phyloP scores from a whole-genome alignment of 192 early-diverging fungal species.

The Spinellus fusiger region DNA sequence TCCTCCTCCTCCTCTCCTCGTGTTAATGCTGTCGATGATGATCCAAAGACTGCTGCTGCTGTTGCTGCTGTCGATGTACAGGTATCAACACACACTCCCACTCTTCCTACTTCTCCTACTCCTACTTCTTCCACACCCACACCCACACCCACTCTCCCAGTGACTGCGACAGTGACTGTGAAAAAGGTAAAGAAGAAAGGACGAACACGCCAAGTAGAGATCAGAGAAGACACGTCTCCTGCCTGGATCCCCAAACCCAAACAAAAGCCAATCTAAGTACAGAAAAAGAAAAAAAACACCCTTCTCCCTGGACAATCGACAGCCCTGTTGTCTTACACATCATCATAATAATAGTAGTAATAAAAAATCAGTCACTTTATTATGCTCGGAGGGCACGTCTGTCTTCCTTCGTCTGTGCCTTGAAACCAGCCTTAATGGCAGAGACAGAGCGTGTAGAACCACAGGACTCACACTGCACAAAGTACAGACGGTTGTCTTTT shows the following conservation, averaged over 20 bases:
- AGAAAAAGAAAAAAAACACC: background rate
- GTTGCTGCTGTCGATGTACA: background rate
- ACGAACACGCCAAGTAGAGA: background rate
- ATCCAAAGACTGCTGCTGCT: background rate
- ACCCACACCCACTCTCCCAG: background rate
- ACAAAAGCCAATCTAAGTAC: background rate
- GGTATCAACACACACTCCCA: no score
- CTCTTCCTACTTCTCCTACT: no score
- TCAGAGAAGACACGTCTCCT: constrained; percentile 3
- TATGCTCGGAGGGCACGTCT: constrained; percentile 34
- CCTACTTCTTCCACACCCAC: background rate
- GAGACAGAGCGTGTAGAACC: constrained; percentile 91
- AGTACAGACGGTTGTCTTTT: constrained; percentile 95
- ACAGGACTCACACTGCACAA: constrained; percentile 95
- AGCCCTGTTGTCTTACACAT: background rate
- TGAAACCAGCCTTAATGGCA: constrained; percentile 96
- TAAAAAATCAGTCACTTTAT: background rate
- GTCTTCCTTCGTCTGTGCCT: constrained; percentile 66
- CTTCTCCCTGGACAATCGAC: background rate
- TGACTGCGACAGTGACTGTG: background rate
- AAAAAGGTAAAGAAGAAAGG: constrained; percentile 9
- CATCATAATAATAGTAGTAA: background rate
- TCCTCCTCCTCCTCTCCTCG: background rate
- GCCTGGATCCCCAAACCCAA: constrained; percentile 9
- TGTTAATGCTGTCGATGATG: background rate